Evolutionary conservation across 164 flowering plant species (phyloP), one percentile per base, ranked within the genome.

Genomic region (Magnolia sinica): DNA sequence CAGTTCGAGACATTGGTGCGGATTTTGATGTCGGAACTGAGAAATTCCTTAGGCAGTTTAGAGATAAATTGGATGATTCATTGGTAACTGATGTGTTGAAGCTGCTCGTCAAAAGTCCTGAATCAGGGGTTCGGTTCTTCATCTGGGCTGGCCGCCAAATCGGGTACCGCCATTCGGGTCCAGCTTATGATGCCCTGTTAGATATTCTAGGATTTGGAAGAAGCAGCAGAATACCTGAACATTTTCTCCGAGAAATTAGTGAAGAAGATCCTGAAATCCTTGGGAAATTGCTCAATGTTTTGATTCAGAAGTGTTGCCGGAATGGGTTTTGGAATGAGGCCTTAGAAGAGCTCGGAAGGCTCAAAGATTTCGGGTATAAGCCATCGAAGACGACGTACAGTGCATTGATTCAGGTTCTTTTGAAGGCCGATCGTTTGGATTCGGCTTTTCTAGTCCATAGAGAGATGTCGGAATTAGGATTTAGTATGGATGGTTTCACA

Each of bases 71-170:
- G 80, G 84, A 71, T 75, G 91, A 82, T 50, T 70, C 72, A 64
- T 78, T 95, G 73, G 93, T 93, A 19, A 82, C 88, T 76, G 88
- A 87, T 78, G 99, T 93, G 55, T 79, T 95, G 80, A 86, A 73
- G 74, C 80, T 70, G 66, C 69, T 84, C 18, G 64, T 90, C n/a
- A 78, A 79, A 59, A 84, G 78, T 77, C 88, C 88, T 58, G 89
- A 85, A 74, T 74, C 86, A 76, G 83, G 87, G 76, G 90, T 95
- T 22, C 86, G 86, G 79, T 95, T 95, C 77, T 95, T 95, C 80
- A 61, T 90, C 3, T 95, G 99, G 99, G 96, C 95, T 2, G 97
- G 92, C 58, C 82, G 91, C 51, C 99, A 93, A 81, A 89, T 95
- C 71, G 97, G 99, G 37, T 95, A 92, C 76, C 68, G 31, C 73